Evolutionary conservation across 495 filamentous ascomycete species (phyloP).

Genomic region (Penicillium tannophilum): DNA sequence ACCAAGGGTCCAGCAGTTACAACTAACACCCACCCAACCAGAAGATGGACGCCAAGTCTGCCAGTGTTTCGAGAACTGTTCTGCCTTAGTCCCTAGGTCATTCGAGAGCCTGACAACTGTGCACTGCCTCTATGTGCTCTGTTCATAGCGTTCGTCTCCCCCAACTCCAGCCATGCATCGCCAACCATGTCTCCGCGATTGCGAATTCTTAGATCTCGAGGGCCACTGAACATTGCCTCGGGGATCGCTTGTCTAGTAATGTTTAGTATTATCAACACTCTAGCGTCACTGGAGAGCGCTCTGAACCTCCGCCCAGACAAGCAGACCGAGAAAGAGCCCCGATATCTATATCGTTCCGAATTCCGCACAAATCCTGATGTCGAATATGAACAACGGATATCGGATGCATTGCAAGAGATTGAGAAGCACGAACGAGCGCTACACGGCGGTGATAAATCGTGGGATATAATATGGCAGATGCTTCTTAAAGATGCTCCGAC

Average conservation of each 20-base stretch:
- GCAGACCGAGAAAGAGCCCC: constrained; percentile 24
- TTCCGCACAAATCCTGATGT: constrained; percentile 35
- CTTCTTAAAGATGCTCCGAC: constrained; percentile 19
- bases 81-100: too few species aligned
- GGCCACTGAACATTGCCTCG: neutral
- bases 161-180: neutral
- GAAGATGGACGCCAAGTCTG: too few species aligned
- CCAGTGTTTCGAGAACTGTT: too few species aligned
- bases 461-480: constrained; percentile 42
- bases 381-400: constrained; percentile 32
- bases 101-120: too few species aligned
- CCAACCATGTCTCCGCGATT: neutral
- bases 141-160: too few species aligned
- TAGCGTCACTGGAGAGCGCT: constrained; percentile 9
- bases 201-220: neutral
- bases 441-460: constrained; percentile 9
- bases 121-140: too few species aligned
- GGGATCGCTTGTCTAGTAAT: constrained; percentile 5
- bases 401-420: constrained; percentile 28
- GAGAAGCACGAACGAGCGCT: constrained; percentile 21
- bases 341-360: constrained; percentile 33
- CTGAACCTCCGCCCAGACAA: constrained; percentile 7
- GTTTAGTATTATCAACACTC: constrained; percentile 4
- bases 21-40: too few species aligned
- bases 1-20: too few species aligned